phyloP scores from a whole-genome alignment of 225 moss, liverwort and hornwort species.

The Lunularia cruciata region DNA sequence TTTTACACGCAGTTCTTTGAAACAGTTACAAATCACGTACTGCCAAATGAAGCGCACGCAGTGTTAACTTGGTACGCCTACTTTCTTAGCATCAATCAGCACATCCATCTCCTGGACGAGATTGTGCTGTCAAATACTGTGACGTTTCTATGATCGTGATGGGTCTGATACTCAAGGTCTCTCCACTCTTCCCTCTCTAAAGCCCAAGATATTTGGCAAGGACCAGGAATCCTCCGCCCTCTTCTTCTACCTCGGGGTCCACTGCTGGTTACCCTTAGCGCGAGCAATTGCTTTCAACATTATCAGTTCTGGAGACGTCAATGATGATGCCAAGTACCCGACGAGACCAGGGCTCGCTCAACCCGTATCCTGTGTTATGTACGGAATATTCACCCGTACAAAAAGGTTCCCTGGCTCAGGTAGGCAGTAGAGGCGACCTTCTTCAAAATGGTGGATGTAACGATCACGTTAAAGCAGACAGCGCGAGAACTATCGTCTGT shows the following conservation, averaged over 20 bases:
- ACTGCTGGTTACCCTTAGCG: neutral
- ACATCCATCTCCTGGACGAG: neutral
- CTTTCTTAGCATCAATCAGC: neutral
- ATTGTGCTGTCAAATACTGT: neutral
- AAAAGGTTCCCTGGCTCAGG: neutral
- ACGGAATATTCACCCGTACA: neutral
- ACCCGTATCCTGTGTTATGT: neutral
- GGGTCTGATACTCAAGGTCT: neutral
- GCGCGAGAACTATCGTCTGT: neutral
- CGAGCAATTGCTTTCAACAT: neutral
- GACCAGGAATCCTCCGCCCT: neutral
- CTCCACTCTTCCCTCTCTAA: neutral
- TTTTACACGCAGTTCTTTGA: too few relatives aligned
- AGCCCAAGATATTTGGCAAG: neutral
- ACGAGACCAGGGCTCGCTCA: neutral
- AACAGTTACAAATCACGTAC: too few relatives aligned
- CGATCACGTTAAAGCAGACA: neutral
- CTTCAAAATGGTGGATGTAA: neutral
- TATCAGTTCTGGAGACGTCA: neutral
- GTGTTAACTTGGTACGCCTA: too few relatives aligned
- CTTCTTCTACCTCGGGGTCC: neutral
- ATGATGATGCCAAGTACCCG: conserved; percentile 7
- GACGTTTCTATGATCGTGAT: neutral
- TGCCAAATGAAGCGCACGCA: too few relatives aligned
- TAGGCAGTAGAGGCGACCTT: neutral